A percentile compares a stretch with the other conserved stretches of the same genome.
phyloP scores from a whole-genome alignment of 768 basidiomycete species.

The Phaeotremella skinneri region DNA sequence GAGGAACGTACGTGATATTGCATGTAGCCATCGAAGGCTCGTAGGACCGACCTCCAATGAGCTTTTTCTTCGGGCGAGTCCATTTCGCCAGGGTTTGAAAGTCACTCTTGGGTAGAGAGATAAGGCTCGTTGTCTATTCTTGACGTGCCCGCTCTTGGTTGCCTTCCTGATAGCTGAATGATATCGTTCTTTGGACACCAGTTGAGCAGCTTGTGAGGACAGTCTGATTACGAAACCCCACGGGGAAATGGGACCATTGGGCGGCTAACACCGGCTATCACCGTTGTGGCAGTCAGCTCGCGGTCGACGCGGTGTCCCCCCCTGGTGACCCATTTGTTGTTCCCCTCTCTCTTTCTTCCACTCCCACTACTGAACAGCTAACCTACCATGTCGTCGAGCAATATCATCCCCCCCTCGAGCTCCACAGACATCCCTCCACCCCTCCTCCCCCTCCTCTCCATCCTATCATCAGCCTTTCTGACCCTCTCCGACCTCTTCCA shows the following conservation, averaged over 20 bases:
- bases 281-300: neutral
- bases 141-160: no score
- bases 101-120: no score
- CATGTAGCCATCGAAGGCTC: constrained; percentile 72
- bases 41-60: constrained; percentile 73
- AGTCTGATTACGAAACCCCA: no score
- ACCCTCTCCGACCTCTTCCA: constrained; percentile 64
- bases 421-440: constrained; percentile 43
- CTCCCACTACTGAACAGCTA: constrained; percentile 8
- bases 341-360: neutral
- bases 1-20: constrained; percentile 63
- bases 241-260: neutral
- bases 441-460: constrained; percentile 59
- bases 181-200: no score
- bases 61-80: constrained; percentile 59
- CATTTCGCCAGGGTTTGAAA: neutral
- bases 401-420: constrained; percentile 18
- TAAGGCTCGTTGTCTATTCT: no score
- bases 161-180: no score
- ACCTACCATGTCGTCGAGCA: constrained; percentile 30
- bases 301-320: neutral
- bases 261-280: neutral
- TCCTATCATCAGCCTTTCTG: constrained; percentile 64
- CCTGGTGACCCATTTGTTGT: no score
- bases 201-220: no score